Percentiles rank a stretch among this genome's conserved stretches.
Conservation (phyloP, 2,329 filamentous ascomycete genomes). For the Huntiella savannae region DNA sequence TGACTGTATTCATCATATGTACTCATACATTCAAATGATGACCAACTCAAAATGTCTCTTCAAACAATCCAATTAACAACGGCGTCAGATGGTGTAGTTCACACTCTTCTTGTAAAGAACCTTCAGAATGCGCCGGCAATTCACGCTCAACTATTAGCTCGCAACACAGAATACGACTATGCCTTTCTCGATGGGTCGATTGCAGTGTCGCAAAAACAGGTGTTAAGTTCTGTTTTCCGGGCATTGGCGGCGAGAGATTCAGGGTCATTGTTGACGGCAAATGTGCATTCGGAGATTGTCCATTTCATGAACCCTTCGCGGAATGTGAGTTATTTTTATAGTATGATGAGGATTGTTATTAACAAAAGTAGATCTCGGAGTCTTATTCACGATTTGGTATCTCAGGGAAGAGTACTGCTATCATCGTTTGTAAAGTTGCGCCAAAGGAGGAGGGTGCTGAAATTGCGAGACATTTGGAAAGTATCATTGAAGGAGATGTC, state of each 20-base stretch:
- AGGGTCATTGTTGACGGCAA: slow-evolving; percentile 52
- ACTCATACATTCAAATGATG: too few species aligned
- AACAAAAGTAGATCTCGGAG: slow-evolving; percentile 53
- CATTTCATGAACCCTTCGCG: slow-evolving; percentile 62
- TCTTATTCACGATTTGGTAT: slow-evolving; percentile 82
- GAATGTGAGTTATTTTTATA: slow-evolving; percentile 38
- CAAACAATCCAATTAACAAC: not conserved
- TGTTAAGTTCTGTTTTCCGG: slow-evolving; percentile 57
- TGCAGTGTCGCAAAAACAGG: slow-evolving; percentile 52
- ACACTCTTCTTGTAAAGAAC: slow-evolving; percentile 56
- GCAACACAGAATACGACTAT: slow-evolving; percentile 78
- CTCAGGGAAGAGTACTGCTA: slow-evolving; percentile 43
- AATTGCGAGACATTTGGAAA: slow-evolving; percentile 38
- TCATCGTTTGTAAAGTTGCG: slow-evolving; percentile 70
- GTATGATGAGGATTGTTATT: slow-evolving; percentile 1
- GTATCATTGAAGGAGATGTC: slow-evolving; percentile 41
- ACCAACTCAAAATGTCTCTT: not conserved
- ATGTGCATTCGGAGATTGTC: slow-evolving; percentile 79
- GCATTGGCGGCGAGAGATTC: slow-evolving; percentile 49
- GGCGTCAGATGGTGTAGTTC: slow-evolving; percentile 24
- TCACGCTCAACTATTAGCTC: slow-evolving; percentile 64
- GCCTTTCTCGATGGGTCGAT: slow-evolving; percentile 75
- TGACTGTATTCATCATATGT: too few species aligned
- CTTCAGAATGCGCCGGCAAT: slow-evolving; percentile 63
- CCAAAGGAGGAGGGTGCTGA: slow-evolving; percentile 21